Base-by-base conservation (phyloP, 1,284 basidiomycete genomes). In the Ustilago crameri region DNA sequence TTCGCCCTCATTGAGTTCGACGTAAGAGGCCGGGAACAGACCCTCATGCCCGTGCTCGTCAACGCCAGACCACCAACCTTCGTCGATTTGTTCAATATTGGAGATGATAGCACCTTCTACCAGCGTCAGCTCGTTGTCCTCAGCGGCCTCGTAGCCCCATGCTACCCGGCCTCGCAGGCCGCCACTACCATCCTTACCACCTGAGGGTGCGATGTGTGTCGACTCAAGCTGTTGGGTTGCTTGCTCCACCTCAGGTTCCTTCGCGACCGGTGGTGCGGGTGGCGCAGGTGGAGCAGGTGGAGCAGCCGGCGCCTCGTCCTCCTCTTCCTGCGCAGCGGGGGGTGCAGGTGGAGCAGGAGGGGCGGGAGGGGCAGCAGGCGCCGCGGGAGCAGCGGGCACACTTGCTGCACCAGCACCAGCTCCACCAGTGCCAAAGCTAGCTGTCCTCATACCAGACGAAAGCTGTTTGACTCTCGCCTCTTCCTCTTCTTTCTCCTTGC, bases 51-150 rank as follows among this genome's bases (percentile, higher is more conserved):
- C 81, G 17, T 76, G 52, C 7, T 75, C 66, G 14, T 59, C 79
- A 4, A 75, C 72, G 30, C 80, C 81, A 9, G 74, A 75, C 81
- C 81, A 83, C 81, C 81, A 83, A 8, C 80, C 81, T 32, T 83
- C 80, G 49, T 82, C 81, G 15, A 80, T 67, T 58, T 80, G 74
- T 32, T 82, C 73, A 24, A 83, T 75, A 22, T 68, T 45, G 1
- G 67, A 65, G 35, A 83, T 78, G 9, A 60, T 49, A 5, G 77
- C 65, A 4, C 80, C 78, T 45, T 83, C 81, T 12, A 69, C 68
- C 4, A 80, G 55, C 17, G 58, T 63, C 14, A 83, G 54, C 55
- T 83, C 81, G 50, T 81, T 81, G 56, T 82, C 81, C 49, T 79
- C 76, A 7, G 70, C 71, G 7, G 82, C 80, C 20, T 76, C 76